phyloP scores from a whole-genome alignment of 768 basidiomycete species.

The Psilocybe subaeruginosa region DNA sequence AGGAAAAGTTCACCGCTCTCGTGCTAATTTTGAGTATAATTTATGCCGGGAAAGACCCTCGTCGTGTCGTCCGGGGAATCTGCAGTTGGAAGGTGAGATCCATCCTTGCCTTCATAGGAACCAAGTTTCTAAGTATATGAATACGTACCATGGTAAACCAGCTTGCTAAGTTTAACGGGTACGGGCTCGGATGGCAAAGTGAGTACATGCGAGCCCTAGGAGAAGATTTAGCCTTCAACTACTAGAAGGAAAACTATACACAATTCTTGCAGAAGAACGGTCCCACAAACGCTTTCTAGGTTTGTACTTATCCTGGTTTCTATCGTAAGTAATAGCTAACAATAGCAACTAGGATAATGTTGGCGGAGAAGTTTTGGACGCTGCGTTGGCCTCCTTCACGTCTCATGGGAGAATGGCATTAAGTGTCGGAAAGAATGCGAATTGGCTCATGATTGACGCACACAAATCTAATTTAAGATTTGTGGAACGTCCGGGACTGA shows the following conservation, averaged over 20 bases:
- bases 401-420: constrained; percentile 28
- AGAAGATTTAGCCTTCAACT: constrained; percentile 72
- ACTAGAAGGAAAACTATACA: constrained; percentile 56
- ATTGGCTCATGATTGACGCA: background rate
- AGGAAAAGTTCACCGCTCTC: background rate
- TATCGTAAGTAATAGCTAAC: background rate
- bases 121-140: background rate
- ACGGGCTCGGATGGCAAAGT: constrained; percentile 79
- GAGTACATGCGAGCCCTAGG: constrained; percentile 57
- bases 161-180: constrained; percentile 63
- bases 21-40: too few species aligned
- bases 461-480: background rate
- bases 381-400: constrained; percentile 42
- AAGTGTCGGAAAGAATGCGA: constrained; percentile 30
- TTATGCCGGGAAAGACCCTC: constrained; percentile 36
- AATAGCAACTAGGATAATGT: constrained; percentile 53
- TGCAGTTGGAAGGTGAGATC: constrained; percentile 23
- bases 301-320: background rate
- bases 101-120: background rate
- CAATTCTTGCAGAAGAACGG: constrained; percentile 60
- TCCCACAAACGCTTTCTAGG: constrained; percentile 42
- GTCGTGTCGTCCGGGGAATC: constrained; percentile 41
- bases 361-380: constrained; percentile 62
- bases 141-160: background rate
- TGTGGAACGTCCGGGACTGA: constrained; percentile 2